Conservation (phyloP, 2,329 filamentous ascomycete species). For the Dactylellina haptotyla region DNA sequence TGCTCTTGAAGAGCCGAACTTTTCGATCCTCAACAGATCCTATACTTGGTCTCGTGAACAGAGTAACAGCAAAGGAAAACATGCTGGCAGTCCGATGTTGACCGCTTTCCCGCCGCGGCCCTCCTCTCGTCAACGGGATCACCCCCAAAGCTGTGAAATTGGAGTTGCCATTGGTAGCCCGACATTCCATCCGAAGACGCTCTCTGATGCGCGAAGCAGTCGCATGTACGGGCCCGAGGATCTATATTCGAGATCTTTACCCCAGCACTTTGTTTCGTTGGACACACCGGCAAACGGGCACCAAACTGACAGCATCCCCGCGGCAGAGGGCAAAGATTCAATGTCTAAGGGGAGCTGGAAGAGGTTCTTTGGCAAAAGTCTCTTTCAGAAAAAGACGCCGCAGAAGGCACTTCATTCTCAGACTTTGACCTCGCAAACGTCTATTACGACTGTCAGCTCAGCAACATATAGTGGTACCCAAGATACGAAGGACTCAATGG, state of each 20-base stretch:
- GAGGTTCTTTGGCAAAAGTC: constrained; percentile 67
- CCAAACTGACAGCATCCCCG: background rate
- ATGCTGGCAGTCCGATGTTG: constrained; percentile 37
- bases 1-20: constrained; percentile 40
- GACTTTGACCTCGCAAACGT: constrained; percentile 54
- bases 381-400: constrained; percentile 64
- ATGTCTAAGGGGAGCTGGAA: constrained; percentile 67
- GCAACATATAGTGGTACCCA: constrained; percentile 10
- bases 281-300: constrained; percentile 9
- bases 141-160: constrained; percentile 63
- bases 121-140: constrained; percentile 33
- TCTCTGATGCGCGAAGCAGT: constrained; percentile 36
- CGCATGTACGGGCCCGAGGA: constrained; percentile 33
- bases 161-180: constrained; percentile 81
- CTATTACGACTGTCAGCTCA: constrained; percentile 58
- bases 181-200: constrained; percentile 58
- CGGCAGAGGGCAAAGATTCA: constrained; percentile 27
- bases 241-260: constrained; percentile 9
- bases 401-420: constrained; percentile 48
- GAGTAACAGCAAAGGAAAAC: constrained; percentile 18
- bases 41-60: constrained; percentile 48
- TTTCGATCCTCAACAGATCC: constrained; percentile 44
- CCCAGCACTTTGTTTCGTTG: constrained; percentile 45
- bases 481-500: constrained; percentile 37
- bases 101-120: constrained; percentile 44